Evolutionary conservation across 2,329 filamentous ascomycete genomes (phyloP), one percentile per base, ranked within the genome.

Genomic region (Achaetomium macrosporum): DNA sequence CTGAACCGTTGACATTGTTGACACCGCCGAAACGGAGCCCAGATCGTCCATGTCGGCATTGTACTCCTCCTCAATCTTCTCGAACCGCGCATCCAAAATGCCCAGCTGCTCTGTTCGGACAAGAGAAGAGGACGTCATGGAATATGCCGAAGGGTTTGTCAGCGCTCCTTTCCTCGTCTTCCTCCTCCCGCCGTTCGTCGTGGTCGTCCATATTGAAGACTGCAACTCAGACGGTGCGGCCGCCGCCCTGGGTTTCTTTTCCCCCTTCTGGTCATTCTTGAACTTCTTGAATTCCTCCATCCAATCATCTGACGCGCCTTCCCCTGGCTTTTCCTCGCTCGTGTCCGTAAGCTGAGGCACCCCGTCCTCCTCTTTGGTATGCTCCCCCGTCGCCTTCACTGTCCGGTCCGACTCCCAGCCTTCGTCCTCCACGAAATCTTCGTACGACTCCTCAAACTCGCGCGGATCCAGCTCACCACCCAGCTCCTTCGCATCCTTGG

Each of bases 61-160:
- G 59, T 81, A 96, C 57, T 86, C 77, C 68, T 92, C 87, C 69
- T 96, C 90, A 17, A 97, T 82, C 69, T 82, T 88, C 68, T 99
- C 93, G 67, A 97, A 99, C 25, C 93, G 82, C 43, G 87, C 87
- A 67, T 99, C 95, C 7, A 99, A 76, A 1, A 95, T 78, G 0
- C 84, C 84, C 55, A 95, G 80, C 40, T 90, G 89, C 64, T 96
- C 92, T 1, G 91, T 99, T 51, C 93, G 83, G 47, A 89, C 68
- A 73, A 93, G 87, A 85, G 93, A 97, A 62, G 93, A 97, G 69
- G 93, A 99, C 66, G 93, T 96, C 61, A 97, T 97, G 85, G 90
- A 96, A 65, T 88, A 96, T 69, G 90, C 84, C 1, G 90, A 93
- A 0, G 88, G 86, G 59, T 87, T 89, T 3, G 92, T 97, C 68